Percentiles rank a stretch among this genome's conserved stretches.
phyloP scores from a whole-genome alignment of 805 yeast genomes.

The Cyberlindnera nakhonratchasimensis region DNA sequence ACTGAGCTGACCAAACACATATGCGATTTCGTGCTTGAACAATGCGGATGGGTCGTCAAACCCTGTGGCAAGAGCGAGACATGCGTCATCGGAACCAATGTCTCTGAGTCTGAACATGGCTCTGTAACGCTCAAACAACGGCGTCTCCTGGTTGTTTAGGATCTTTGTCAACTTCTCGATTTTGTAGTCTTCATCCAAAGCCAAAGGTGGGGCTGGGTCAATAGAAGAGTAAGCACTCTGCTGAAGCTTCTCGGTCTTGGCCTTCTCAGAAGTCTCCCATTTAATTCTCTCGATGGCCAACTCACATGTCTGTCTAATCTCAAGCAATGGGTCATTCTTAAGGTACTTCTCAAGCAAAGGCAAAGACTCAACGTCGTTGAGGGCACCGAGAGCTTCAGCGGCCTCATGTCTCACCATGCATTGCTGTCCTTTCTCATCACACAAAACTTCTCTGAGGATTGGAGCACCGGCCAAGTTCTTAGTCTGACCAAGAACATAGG shows the following conservation, averaged over 20 bases:
- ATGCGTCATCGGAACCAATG: constrained; percentile 89
- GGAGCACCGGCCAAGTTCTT: constrained; percentile 78
- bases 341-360: constrained; percentile 60
- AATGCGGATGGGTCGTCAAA: constrained; percentile 88
- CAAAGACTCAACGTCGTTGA: constrained; percentile 76
- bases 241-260: constrained; percentile 68
- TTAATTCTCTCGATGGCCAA: constrained; percentile 91
- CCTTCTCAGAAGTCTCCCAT: constrained; percentile 76
- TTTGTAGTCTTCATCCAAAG: constrained; percentile 56
- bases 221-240: constrained; percentile 78
- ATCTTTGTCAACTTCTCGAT: constrained; percentile 62
- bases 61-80: constrained; percentile 86
- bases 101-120: constrained; percentile 98
- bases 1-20: constrained; percentile 95
- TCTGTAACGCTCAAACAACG: constrained; percentile 91
- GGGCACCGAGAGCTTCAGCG: constrained; percentile 97
- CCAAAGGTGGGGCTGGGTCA: constrained; percentile 98
- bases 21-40: constrained; percentile 96
- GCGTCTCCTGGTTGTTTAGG: constrained; percentile 70
- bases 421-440: constrained; percentile 62
- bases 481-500: constrained; percentile 95
- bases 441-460: constrained; percentile 66
- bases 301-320: constrained; percentile 96
- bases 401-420: constrained; percentile 99
- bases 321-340: constrained; percentile 73